These are phyloP conservation scores for Xylaria acuta DNA, from an alignment of 495 filamentous ascomycete genomes.

Conservation along the genomic window DNA sequence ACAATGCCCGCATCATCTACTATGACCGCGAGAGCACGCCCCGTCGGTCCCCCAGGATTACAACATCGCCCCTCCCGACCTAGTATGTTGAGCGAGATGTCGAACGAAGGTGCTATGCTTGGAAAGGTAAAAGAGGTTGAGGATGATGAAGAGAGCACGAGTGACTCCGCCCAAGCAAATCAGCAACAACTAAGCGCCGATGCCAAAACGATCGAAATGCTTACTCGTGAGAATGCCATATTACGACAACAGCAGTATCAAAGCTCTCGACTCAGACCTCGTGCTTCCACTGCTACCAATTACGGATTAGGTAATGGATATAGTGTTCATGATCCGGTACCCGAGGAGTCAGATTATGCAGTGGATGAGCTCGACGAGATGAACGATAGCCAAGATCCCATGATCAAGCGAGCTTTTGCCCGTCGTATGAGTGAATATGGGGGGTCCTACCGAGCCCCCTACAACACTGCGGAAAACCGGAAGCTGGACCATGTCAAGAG, in stretches of 20 bases:
- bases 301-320: slow-evolving; percentile 64
- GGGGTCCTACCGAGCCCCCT: slow-evolving; percentile 61
- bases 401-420: slow-evolving; percentile 59
- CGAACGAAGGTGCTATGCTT: slow-evolving; percentile 71
- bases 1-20: slow-evolving; percentile 48
- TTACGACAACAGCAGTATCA: slow-evolving; percentile 72
- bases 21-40: slow-evolving; percentile 61
- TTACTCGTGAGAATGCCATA: slow-evolving; percentile 74
- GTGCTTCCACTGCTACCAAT: slow-evolving; percentile 61
- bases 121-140: slow-evolving; percentile 84
- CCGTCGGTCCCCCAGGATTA: slow-evolving; percentile 64
- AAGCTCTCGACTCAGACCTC: slow-evolving; percentile 64
- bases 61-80: slow-evolving; percentile 85
- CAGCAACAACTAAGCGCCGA: slow-evolving; percentile 61
- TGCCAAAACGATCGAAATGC: slow-evolving; percentile 74
- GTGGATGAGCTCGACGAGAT: slow-evolving; percentile 73
- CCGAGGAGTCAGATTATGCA: slow-evolving; percentile 73
- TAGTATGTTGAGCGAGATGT: slow-evolving; percentile 82
- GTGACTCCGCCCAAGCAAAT: slow-evolving; percentile 59
- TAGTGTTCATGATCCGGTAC: slow-evolving; percentile 66
- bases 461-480: slow-evolving; percentile 68
- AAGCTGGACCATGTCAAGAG: slow-evolving; percentile 80
- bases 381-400: slow-evolving; percentile 60
- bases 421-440: slow-evolving; percentile 70
- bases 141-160: slow-evolving; percentile 73